Evolutionary conservation across 2,329 filamentous ascomycete genomes (phyloP).

Genomic region (Clonostachys sp.): DNA sequence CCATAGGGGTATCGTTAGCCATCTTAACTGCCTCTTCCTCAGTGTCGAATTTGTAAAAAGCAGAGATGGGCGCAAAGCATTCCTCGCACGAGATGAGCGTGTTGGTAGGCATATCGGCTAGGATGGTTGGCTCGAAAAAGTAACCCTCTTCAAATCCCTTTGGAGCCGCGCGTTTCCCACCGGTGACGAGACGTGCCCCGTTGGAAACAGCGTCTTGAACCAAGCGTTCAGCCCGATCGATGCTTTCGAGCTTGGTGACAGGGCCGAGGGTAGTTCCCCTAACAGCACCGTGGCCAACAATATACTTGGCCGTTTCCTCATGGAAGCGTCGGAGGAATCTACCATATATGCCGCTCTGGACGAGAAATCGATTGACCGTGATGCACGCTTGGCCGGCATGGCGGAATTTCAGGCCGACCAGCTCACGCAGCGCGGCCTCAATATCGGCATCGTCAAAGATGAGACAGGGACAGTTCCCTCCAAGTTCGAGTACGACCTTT

Average conservation of each 20-base stretch:
- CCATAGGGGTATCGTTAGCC: constrained; percentile 63
- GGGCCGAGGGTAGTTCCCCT: constrained; percentile 57
- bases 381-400: constrained; percentile 58
- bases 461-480: constrained; percentile 61
- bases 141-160: constrained; percentile 43
- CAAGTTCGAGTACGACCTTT: constrained; percentile 63
- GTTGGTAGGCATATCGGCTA: constrained; percentile 60
- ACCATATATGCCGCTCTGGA: constrained; percentile 30
- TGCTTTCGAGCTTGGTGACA: constrained; percentile 45
- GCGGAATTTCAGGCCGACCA: constrained; percentile 35
- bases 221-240: constrained; percentile 50
- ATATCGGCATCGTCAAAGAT: constrained; percentile 63
- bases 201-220: constrained; percentile 62
- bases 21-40: constrained; percentile 65
- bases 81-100: constrained; percentile 67
- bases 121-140: constrained; percentile 67
- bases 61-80: constrained; percentile 69
- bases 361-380: constrained; percentile 43
- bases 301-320: constrained; percentile 1
- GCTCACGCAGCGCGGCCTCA: constrained; percentile 54
- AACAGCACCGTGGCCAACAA: constrained; percentile 49
- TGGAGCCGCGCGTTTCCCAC: constrained; percentile 57
- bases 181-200: constrained; percentile 56
- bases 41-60: constrained; percentile 63
- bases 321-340: constrained; percentile 1